Conservation (phyloP, 495 filamentous ascomycete genomes). For the Daldinia vernicosa region DNA sequence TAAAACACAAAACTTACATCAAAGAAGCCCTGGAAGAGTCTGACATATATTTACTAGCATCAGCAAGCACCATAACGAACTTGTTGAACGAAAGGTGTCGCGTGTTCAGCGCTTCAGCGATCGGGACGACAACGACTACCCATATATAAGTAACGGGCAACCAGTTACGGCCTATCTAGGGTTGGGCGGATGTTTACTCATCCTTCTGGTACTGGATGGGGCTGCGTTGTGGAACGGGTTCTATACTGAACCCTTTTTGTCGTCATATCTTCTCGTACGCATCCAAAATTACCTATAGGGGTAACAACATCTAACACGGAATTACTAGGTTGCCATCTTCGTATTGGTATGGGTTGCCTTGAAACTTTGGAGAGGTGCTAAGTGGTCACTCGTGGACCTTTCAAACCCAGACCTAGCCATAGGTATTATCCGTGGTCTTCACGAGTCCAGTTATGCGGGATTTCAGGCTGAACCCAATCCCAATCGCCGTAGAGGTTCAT, state of each 20-base stretch:
- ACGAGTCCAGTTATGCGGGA: conserved; percentile 24
- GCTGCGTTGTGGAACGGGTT: conserved; percentile 54
- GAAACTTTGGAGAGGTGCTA: conserved; percentile 40
- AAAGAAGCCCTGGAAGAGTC: background rate
- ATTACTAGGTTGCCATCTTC: conserved; percentile 43
- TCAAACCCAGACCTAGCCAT: conserved; percentile 34
- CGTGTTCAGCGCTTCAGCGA: conserved; percentile 45
- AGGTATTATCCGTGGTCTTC: conserved; percentile 16
- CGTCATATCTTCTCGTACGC: conserved; percentile 53
- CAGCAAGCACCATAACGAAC: conserved; percentile 39
- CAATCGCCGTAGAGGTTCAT: background rate
- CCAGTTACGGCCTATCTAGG: conserved; percentile 52
- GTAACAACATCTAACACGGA: conserved; percentile 4
- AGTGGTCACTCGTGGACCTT: conserved; percentile 47
- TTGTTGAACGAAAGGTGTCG: conserved; percentile 40
- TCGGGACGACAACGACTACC: conserved; percentile 49
- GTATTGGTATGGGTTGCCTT: conserved; percentile 46
- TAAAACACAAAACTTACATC: conserved; percentile 11
- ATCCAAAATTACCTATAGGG: background rate
- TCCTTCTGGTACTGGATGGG: conserved; percentile 51
- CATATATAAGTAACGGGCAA: conserved; percentile 55
- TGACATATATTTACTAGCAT: conserved; percentile 45
- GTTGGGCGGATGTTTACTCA: conserved; percentile 50
- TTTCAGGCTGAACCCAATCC: background rate
- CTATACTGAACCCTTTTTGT: conserved; percentile 45